These are phyloP conservation scores for Blumeria hordei DNA, from an alignment of 2,329 filamentous ascomycete genomes.

Conservation along the genomic window DNA sequence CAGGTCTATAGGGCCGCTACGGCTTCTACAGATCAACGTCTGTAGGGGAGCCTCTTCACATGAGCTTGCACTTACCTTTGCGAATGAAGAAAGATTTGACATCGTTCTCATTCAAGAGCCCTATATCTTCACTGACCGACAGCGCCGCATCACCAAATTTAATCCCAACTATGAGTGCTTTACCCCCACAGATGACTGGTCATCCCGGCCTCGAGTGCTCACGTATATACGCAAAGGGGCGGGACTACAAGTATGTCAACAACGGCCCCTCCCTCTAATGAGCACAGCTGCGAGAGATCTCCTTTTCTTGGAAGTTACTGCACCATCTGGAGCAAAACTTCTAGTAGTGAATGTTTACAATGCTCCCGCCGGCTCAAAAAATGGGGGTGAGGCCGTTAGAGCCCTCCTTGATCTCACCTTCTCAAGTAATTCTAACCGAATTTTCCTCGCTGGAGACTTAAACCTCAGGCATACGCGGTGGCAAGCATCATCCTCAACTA, in stretches of 20 bases:
- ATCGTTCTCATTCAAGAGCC: not conserved
- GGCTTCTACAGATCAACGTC: not conserved
- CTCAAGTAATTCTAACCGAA: not conserved
- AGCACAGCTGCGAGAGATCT: not conserved
- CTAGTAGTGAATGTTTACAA: not conserved
- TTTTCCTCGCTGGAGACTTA: not conserved
- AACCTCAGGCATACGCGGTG: not conserved
- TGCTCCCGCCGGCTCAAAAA: not conserved
- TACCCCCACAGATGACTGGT: not conserved
- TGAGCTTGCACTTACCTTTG: not conserved
- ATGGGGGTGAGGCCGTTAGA: not conserved
- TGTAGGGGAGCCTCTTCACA: not conserved
- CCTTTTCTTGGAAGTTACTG: not conserved
- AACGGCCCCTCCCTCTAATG: not conserved
- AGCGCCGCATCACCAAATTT: not conserved
- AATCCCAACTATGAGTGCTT: not conserved
- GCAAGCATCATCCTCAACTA: not conserved
- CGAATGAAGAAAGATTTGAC: not conserved
- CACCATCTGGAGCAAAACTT: not conserved
- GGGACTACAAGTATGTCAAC: not conserved
- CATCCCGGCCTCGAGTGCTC: not conserved
- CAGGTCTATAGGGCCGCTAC: not conserved
- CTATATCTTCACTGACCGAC: not conserved
- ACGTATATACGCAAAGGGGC: not conserved
- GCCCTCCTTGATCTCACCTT: not conserved